Base-by-base conservation (phyloP, 2,329 filamentous ascomycete species). In the Oidium heveae region DNA sequence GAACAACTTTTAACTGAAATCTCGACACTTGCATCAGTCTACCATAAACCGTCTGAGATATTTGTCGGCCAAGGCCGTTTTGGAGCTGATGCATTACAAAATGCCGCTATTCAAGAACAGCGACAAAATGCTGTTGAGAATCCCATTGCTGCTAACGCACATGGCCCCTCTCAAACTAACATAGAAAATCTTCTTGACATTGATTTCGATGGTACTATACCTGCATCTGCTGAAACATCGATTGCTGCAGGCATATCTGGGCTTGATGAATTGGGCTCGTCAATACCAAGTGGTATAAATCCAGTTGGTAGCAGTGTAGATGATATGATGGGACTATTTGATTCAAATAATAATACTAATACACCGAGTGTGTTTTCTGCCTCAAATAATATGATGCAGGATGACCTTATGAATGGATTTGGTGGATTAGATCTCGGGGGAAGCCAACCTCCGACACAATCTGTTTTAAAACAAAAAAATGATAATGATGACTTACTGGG, bases 31-130 rank as follows among this genome's bases (percentile, higher is more conserved):
- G 87, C 91, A 8, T 96, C 89, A 1, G 91, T 98, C 22, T 98
- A 98, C 70, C 91, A 98, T 76, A 96, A 94, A 70, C 88, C 88
- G 9, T 88, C 91, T 47, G 86, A 94, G 74, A 87, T 89, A n/a
- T 98, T 98, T 68, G 82, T 98, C 56, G 91, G 91, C 61, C 87
- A 94, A 69, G 91, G 91, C 44, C 81, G 89, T 47, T 95, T 86
- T 61, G 91, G 89, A 39, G 88, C 91, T 52, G 88, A 94, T 67
- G 87, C 86, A 57, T 86, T 98, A 64, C 91, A 96, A 68, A 82
- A 84, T 60, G 89, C 89, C 53, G 91, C 91, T 57, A 94, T 98
- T 65, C 88, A 94, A 71, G 91, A 98, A 70, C 87, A 94, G 71
- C 78, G 84, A 59, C 80, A 96, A 68, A 86, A 95, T 62, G 85